Percentiles rank a stretch among this genome's conserved stretches.
phyloP scores from a whole-genome alignment of 1,284 basidiomycete genomes.

The Ustilago tritici region DNA sequence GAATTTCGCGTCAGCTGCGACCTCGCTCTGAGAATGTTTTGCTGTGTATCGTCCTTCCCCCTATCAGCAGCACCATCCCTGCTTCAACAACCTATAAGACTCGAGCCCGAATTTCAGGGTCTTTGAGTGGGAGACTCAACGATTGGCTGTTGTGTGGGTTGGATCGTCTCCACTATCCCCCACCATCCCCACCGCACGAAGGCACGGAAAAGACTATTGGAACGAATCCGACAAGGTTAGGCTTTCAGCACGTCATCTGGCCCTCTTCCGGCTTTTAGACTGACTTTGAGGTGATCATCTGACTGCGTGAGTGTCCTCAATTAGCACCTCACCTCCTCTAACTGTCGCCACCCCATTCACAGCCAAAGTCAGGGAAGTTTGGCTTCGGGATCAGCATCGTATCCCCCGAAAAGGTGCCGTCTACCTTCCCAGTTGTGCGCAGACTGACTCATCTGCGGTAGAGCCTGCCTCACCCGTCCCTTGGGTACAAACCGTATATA shows the following conservation, averaged over 20 bases:
- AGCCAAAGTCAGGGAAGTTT: neutral
- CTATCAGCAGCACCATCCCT: no score
- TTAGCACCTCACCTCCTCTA: neutral
- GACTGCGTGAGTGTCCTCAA: neutral
- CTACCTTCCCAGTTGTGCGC: neutral
- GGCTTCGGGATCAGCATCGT: neutral
- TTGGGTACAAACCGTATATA: neutral
- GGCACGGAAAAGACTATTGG: neutral
- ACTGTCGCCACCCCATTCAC: neutral
- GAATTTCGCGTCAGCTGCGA: neutral
- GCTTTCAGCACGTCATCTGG: neutral
- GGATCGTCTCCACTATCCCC: constrained; percentile 5
- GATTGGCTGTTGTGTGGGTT: neutral
- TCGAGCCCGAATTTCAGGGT: neutral
- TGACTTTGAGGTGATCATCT: neutral
- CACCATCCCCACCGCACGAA: constrained; percentile 6
- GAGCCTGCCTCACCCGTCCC: neutral
- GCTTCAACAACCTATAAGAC: neutral
- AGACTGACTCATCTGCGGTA: constrained; percentile 3
- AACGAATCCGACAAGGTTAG: neutral
- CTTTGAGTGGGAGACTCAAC: neutral
- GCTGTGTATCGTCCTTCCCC: neutral
- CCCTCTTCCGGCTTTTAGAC: neutral
- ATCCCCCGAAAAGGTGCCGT: neutral
- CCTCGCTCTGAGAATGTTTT: constrained; percentile 1